phyloP scores from a whole-genome alignment of 495 filamentous ascomycete genomes.

The Penicillium coffeae region DNA sequence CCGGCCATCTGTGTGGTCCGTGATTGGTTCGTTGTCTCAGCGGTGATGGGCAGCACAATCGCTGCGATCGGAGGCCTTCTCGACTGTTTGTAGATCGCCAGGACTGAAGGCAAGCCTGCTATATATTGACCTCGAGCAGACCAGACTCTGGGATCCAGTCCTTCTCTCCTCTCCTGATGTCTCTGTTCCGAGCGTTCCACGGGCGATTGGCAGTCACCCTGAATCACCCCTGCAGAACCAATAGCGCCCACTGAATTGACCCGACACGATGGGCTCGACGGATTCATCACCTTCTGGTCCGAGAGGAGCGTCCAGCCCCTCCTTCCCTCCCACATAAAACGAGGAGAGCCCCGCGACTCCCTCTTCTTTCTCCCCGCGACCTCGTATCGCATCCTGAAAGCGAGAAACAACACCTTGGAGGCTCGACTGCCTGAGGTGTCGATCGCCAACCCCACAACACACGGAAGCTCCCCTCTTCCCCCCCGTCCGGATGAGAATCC shows the following conservation, averaged over 20 bases:
- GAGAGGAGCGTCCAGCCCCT: background rate
- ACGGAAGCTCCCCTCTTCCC: background rate
- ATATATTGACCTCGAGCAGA: too few relatives aligned
- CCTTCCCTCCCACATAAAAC: too few relatives aligned
- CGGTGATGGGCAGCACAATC: too few relatives aligned
- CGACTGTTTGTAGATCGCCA: too few relatives aligned
- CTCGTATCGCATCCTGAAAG: too few relatives aligned
- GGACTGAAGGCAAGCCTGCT: too few relatives aligned
- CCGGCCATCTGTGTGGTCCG: slow-evolving; percentile 8
- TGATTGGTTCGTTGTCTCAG: background rate
- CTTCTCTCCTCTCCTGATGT: too few relatives aligned
- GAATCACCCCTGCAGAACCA: background rate
- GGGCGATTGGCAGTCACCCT: background rate
- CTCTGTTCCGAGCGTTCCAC: background rate
- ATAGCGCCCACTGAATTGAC: slow-evolving; percentile 2
- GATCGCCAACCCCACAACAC: background rate
- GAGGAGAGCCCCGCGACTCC: too few relatives aligned
- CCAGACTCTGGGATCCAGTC: too few relatives aligned
- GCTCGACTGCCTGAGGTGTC: slow-evolving; percentile 18
- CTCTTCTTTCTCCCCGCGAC: too few relatives aligned
- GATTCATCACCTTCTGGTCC: background rate
- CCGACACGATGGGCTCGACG: slow-evolving; percentile 3
- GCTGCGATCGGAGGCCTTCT: too few relatives aligned
- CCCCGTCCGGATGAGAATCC: slow-evolving; percentile 1
- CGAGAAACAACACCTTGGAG: background rate